These are phyloP conservation scores for Poteriospumella lacustris DNA, from an alignment of 108 stramenopile genomes.

Conservation along the genomic window DNA sequence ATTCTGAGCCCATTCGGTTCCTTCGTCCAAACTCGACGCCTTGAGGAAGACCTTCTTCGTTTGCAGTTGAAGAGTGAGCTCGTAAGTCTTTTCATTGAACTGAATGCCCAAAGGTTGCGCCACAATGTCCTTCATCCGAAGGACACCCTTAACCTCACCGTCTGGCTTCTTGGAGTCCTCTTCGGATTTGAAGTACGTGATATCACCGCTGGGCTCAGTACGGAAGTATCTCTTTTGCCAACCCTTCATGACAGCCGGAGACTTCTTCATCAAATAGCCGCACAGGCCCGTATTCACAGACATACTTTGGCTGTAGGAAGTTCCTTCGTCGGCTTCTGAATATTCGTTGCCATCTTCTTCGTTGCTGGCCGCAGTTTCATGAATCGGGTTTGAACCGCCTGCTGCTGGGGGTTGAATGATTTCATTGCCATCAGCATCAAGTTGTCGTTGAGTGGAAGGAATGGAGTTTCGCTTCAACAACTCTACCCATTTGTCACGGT, in stretches of 20 bases:
- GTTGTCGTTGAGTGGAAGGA: too few species aligned
- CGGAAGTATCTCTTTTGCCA: conserved; percentile 24
- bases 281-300: too few species aligned
- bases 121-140: background rate
- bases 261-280: conserved; percentile 19
- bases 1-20: background rate
- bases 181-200: conserved; percentile 8
- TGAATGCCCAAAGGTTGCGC: too few species aligned
- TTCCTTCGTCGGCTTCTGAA: too few species aligned
- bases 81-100: background rate
- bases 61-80: background rate
- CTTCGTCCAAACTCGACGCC: background rate
- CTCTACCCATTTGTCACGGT: conserved; percentile 2
- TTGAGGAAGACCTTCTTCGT: background rate
- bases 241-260: conserved; percentile 17
- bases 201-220: background rate
- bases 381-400: too few species aligned
- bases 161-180: background rate
- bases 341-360: too few species aligned
- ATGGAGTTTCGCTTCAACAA: background rate
- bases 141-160: background rate
- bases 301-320: too few species aligned
- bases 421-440: too few species aligned
- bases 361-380: too few species aligned
- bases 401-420: too few species aligned